Evolutionary conservation across 805 yeast species (phyloP), one percentile per base, ranked within the genome.

Genomic region (Hyphopichia homilentoma): DNA sequence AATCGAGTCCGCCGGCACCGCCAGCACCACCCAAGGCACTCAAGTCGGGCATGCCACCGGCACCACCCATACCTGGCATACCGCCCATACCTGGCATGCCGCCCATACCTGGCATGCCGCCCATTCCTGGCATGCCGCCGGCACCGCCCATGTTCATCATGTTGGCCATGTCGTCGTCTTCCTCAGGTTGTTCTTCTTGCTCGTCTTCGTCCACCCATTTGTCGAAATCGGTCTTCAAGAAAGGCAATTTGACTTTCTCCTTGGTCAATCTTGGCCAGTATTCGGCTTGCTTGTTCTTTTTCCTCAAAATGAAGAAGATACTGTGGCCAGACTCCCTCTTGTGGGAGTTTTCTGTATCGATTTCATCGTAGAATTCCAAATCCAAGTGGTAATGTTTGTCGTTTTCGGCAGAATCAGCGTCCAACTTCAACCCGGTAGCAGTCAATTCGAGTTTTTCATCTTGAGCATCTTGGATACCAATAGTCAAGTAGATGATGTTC

Each of bases 181-280:
- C 72, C 25, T 70, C 81, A 7, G 67, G 70, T 32, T 60, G 68
- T 37, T 79, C 89, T 25, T 86, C 88, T 64, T 90, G 98, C 64
- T 90, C 98, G 55, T 90, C 98, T 68, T 90, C 97, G 55, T 90
- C 98, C 25, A 85, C 95, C 98, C 98, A 90, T 61, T 81, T 85
- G 67, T 89, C 96, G 54, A 90, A 90, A 55, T 90, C 97, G 9
- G 98, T 90, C 70, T 85, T 84, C 56, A 90, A 76, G 61, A 75
- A 85, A 44, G 80, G 86, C 40, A 73, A 75, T 57, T 81, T 87
- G 52, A 75, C 70, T 68, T 88, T 86, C 50, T 84, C 89, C 64
- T 88, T 89, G 35, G 89, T 83, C 57, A 90, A 73, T 54, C 97
- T 78, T 47, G 98, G 97, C 98, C 98, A 90, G 71, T 62, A 90